Base-by-base conservation (phyloP, 2,329 filamentous ascomycete genomes). In the Claviceps sp. region DNA sequence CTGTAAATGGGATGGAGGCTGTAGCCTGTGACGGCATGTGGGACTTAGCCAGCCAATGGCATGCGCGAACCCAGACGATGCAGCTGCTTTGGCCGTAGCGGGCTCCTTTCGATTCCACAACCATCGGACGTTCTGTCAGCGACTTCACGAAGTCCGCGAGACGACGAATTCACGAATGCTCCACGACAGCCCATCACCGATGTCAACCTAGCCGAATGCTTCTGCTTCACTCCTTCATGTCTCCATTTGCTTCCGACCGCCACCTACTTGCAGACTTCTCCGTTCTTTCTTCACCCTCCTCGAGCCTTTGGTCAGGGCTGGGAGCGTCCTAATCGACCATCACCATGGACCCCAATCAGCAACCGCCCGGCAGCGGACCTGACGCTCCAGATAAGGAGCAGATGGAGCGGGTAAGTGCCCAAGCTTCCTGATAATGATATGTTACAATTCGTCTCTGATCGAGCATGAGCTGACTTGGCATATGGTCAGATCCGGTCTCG, bases 321-420 rank as follows among this genome's bases (percentile, higher is more conserved):
- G 9, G 20, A 38, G 42, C 30, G 26, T 13, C 13, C 47, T n/a
- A 20, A 7, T 48, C 14, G 26, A 20, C 18, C 48, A 48, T 48
- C 58, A 55, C 22, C 53, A 69, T 77, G 75, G 73, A 77, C 57
- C 67, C 72, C 14, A 70, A 70, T 63, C 68, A 73, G 53, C 68
- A 70, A 57, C 67, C 63, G 20, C 64, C 67, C 22, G 65, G 65
- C 57, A 60, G 63, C 44, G 66, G 66, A 58, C 68, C 68, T 48
- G 77, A 79, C 59, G 77, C 74, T 54, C 77, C 77, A 22, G 76
- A 79, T 59, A 72, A 74, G 61, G 75, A 78, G 62, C 78, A 75
- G 62, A 79, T 79, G 75, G 76, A 77, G 55, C 72, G 77, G 72
- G 75, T 72, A 63, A 61, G 65, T 26, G 1, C 5, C 26, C 24